phyloP scores from a whole-genome alignment of 1,284 basidiomycete genomes.

The Golubevia sp. region DNA sequence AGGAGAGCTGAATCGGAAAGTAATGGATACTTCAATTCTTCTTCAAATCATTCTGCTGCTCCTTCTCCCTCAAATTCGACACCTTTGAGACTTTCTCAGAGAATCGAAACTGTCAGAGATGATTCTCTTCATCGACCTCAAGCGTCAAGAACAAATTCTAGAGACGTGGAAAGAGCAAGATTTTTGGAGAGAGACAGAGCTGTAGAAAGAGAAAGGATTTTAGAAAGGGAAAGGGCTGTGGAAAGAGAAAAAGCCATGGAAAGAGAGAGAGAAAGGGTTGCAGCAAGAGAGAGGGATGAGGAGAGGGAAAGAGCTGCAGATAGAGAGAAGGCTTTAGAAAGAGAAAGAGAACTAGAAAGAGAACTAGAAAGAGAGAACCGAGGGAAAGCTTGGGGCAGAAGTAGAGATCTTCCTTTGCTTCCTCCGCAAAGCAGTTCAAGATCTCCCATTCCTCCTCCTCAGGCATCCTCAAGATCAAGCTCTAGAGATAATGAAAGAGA shows the following conservation, averaged over 20 bases:
- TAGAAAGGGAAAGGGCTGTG: not conserved
- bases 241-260: not conserved
- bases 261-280: not conserved
- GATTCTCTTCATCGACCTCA: not conserved
- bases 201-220: not conserved
- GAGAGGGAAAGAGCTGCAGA: not conserved
- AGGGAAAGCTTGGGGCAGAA: not conserved
- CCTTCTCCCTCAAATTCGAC: no score
- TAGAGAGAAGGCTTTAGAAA: no score
- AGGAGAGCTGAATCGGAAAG: not conserved
- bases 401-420: not conserved
- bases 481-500: not conserved
- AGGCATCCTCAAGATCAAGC: not conserved
- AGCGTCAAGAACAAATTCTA: not conserved
- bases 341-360: no score
- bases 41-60: not conserved
- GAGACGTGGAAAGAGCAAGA: not conserved
- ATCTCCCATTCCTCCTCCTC: not conserved
- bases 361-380: not conserved
- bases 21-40: not conserved
- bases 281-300: not conserved
- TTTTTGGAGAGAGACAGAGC: not conserved
- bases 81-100: no score
- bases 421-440: not conserved
- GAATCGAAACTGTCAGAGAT: not conserved